Conservation (phyloP, 2,329 filamentous ascomycete species). For the Cercospora berteroae region DNA sequence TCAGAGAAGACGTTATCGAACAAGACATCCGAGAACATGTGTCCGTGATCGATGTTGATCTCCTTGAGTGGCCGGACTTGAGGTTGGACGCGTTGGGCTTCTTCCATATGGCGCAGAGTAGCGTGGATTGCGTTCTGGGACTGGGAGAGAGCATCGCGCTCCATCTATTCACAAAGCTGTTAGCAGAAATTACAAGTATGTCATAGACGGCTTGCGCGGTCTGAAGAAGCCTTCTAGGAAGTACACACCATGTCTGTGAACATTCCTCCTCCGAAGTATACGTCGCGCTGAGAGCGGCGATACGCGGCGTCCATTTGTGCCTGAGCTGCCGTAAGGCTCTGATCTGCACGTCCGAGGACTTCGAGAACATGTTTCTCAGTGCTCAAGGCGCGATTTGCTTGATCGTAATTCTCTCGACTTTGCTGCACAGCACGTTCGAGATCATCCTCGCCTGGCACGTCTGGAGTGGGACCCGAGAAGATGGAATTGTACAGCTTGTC, state of each 20-base stretch:
- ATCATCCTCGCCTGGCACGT: conserved; percentile 55
- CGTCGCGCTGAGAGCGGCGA: conserved; percentile 45
- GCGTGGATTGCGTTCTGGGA: conserved; percentile 45
- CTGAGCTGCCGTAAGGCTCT: conserved; percentile 40
- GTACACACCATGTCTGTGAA: conserved; percentile 45
- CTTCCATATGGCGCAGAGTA: conserved; percentile 25
- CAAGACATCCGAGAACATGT: conserved; percentile 33
- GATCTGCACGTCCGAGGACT: conserved; percentile 38
- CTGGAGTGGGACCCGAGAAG: conserved; percentile 54
- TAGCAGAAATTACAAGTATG: background rate
- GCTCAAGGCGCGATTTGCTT: conserved; percentile 39
- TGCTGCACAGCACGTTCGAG: conserved; percentile 42
- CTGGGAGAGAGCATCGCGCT: conserved; percentile 51
- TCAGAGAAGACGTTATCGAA: conserved; percentile 37
- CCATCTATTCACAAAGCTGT: conserved; percentile 38
- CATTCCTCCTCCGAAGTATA: conserved; percentile 50
- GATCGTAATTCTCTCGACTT: conserved; percentile 42
- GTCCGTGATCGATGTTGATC: conserved; percentile 33
- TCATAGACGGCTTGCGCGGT: background rate
- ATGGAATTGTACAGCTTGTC: conserved; percentile 55
- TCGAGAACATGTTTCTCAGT: conserved; percentile 45
- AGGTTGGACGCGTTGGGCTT: conserved; percentile 28
- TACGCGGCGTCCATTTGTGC: conserved; percentile 46
- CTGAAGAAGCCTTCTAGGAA: background rate
- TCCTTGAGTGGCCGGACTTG: conserved; percentile 23